Percentiles rank a stretch among this genome's conserved stretches.
Conservation (phyloP, 768 basidiomycete species). For the Chlorophyllum brunneum region DNA sequence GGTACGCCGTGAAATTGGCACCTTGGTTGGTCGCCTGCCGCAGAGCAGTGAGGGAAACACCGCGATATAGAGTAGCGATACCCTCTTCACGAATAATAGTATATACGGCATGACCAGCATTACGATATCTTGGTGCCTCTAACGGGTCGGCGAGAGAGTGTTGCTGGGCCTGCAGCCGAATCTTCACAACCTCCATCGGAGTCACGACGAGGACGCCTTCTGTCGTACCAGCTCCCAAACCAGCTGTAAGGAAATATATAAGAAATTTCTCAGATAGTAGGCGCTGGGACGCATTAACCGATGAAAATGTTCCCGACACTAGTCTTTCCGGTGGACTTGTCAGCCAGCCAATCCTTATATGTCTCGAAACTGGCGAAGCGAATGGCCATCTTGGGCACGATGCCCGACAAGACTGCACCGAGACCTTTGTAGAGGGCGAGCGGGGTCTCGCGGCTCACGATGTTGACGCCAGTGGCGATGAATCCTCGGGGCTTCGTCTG, state of each 20-base stretch:
- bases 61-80: slow-evolving; percentile 78
- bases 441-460: slow-evolving; percentile 87
- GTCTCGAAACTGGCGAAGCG: slow-evolving; percentile 97
- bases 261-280: slow-evolving; percentile 1
- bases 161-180: slow-evolving; percentile 94
- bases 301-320: slow-evolving; percentile 80
- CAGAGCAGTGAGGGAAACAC: slow-evolving; percentile 89
- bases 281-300: slow-evolving; percentile 50
- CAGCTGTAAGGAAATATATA: slow-evolving; percentile 48
- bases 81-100: slow-evolving; percentile 95
- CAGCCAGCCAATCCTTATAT: slow-evolving; percentile 82
- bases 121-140: slow-evolving; percentile 90
- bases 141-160: slow-evolving; percentile 96
- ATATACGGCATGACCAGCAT: slow-evolving; percentile 95
- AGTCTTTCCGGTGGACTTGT: slow-evolving; percentile 75
- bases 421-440: slow-evolving; percentile 97
- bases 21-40: slow-evolving; percentile 98
- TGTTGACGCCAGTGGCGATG: slow-evolving; percentile 84
- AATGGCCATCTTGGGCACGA: slow-evolving; percentile 99
- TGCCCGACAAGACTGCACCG: slow-evolving; percentile 93
- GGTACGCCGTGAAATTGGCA: slow-evolving; percentile 97
- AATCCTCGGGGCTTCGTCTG: slow-evolving; percentile 93
- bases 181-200: slow-evolving; percentile 99
- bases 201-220: slow-evolving; percentile 95
- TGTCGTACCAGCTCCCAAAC: slow-evolving; percentile 91